A percentile compares a stretch with the other conserved stretches of the same genome.
Conservation (phyloP, 164 flowering plant genomes). For the Stephania yunnanensis region DNA sequence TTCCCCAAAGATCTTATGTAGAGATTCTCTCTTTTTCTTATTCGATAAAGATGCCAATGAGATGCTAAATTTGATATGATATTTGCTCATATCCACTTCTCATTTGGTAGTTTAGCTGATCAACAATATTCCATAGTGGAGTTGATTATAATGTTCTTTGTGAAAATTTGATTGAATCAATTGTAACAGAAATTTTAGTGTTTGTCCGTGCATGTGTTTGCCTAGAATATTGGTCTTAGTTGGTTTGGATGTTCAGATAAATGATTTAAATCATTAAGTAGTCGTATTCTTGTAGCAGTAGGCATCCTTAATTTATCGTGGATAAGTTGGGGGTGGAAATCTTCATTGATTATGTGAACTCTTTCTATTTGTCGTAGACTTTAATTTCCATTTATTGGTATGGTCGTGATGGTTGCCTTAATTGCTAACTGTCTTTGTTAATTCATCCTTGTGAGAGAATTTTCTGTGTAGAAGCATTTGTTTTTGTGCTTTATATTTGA, state of each 20-base stretch:
- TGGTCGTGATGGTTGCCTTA: not conserved
- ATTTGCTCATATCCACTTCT: not conserved
- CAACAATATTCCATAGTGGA: not conserved
- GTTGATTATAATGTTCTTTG: not conserved
- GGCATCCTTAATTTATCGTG: not conserved
- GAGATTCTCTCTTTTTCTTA: too few relatives aligned
- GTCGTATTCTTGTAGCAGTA: not conserved
- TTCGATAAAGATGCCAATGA: too few relatives aligned
- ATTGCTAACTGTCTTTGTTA: not conserved
- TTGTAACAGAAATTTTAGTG: not conserved
- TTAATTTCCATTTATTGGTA: not conserved
- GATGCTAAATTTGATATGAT: not conserved
- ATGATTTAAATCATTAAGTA: not conserved
- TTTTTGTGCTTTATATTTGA: constrained; percentile 2
- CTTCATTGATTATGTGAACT: not conserved
- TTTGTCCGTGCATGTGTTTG: not conserved
- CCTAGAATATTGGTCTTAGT: not conserved
- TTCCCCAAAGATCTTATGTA: too few relatives aligned
- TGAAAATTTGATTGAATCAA: not conserved
- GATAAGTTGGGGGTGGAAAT: not conserved
- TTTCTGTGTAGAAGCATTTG: not conserved
- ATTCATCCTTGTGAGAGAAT: not conserved
- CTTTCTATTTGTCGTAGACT: too few relatives aligned
- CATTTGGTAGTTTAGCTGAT: not conserved
- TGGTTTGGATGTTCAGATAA: not conserved